Conservation (phyloP, 768 basidiomycete species). For the Suillus cothurnatus region DNA sequence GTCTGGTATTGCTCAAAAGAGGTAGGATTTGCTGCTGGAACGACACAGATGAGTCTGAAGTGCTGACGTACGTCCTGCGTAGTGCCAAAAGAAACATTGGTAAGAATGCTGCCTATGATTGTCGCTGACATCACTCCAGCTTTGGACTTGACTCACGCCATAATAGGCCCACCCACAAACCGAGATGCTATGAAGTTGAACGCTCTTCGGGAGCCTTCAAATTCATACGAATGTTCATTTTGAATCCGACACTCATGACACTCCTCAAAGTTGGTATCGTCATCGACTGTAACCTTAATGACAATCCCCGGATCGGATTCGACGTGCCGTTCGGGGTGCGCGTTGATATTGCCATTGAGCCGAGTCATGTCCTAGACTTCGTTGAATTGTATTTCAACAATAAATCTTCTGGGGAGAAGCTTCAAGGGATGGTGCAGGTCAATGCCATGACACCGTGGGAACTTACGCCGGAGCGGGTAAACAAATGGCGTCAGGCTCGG, state of each 20-base stretch:
- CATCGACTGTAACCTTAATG: background rate
- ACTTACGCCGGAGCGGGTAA: background rate
- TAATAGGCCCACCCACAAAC: background rate
- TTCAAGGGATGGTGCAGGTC: background rate
- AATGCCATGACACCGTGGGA: background rate
- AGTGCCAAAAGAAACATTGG: background rate
- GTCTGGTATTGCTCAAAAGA: constrained; percentile 2
- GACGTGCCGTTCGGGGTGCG: background rate
- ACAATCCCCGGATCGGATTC: background rate
- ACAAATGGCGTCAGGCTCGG: background rate
- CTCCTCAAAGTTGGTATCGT: background rate
- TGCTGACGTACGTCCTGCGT: background rate
- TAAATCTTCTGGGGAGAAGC: background rate
- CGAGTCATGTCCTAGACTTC: background rate
- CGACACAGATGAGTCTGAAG: background rate
- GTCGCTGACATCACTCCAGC: background rate
- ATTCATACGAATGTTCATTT: background rate
- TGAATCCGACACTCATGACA: background rate
- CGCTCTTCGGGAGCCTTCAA: background rate
- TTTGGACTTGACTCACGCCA: background rate
- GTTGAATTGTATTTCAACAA: background rate
- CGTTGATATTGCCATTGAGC: background rate
- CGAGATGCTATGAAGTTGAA: background rate
- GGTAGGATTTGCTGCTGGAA: background rate
- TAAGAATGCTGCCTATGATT: background rate